A percentile compares a stretch with the other conserved stretches of the same genome.
These are phyloP conservation scores for Thamnidium elegans DNA, from an alignment of 192 early-diverging fungal genomes.

Conservation along the genomic window DNA sequence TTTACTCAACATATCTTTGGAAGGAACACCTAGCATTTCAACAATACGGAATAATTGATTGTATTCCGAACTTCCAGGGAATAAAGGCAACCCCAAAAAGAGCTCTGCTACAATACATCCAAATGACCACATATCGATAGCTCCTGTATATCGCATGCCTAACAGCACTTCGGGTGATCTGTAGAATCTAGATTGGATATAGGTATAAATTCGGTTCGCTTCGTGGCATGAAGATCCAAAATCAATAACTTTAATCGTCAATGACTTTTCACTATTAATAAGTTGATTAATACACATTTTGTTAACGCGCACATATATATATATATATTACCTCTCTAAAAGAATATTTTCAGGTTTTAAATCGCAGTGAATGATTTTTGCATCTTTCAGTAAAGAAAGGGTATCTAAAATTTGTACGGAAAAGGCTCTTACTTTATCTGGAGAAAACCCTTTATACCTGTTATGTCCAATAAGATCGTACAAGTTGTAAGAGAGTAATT, in stretches of 20 bases:
- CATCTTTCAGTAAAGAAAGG: slow-evolving; percentile 79
- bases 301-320: neutral
- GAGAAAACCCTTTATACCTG: slow-evolving; percentile 87
- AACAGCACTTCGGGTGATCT: slow-evolving; percentile 93
- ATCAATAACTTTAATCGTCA: slow-evolving; percentile 97
- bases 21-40: slow-evolving; percentile 83
- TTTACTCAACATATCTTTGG: slow-evolving; percentile 86
- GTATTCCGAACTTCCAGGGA: slow-evolving; percentile 95
- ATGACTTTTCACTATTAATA: slow-evolving; percentile 71
- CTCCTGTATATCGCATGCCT: slow-evolving; percentile 84
- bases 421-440: slow-evolving; percentile 91
- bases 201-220: slow-evolving; percentile 89
- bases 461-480: slow-evolving; percentile 98
- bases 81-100: slow-evolving; percentile 92
- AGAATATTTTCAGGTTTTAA: slow-evolving; percentile 98
- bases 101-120: slow-evolving; percentile 98
- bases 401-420: slow-evolving; percentile 93
- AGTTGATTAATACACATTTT: neutral
- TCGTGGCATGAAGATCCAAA: slow-evolving; percentile 97
- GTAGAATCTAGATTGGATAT: slow-evolving; percentile 99
- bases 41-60: slow-evolving; percentile 92
- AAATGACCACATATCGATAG: slow-evolving; percentile 99
- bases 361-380: slow-evolving; percentile 95
- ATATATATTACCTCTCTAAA: slow-evolving; percentile 63
- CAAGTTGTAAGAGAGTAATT: slow-evolving; percentile 92